phyloP scores from a whole-genome alignment of 352 stramenopile species.

The Aphanomyces stellatus region DNA sequence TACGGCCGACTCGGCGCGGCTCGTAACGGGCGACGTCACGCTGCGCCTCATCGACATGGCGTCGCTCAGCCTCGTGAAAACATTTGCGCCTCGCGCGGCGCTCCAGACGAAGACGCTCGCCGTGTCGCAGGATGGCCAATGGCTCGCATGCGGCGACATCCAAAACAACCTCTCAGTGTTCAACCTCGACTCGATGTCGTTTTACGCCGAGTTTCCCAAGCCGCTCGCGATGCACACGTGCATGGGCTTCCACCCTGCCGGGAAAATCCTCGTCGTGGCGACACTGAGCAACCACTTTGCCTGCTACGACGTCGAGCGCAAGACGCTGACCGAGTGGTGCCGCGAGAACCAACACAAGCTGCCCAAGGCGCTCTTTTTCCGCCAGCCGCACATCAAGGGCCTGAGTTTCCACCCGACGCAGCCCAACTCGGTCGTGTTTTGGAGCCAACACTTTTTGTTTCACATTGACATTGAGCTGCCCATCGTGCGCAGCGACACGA shows the following conservation, averaged over 20 bases:
- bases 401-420: conserved; percentile 71
- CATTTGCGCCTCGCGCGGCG: conserved; percentile 31
- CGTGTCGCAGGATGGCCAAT: conserved; percentile 73
- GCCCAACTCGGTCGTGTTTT: conserved; percentile 67
- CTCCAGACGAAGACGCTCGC: conserved; percentile 33
- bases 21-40: conserved; percentile 48
- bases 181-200: conserved; percentile 83
- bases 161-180: conserved; percentile 67
- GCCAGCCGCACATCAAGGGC: conserved; percentile 66
- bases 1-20: conserved; percentile 37
- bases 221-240: conserved; percentile 69
- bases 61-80: conserved; percentile 67
- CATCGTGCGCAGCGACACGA: conserved; percentile 9
- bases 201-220: conserved; percentile 55
- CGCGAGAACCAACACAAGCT: conserved; percentile 43
- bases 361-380: conserved; percentile 49
- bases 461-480: conserved; percentile 65
- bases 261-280: conserved; percentile 68
- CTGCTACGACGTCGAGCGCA: conserved; percentile 68
- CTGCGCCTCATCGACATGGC: conserved; percentile 65
- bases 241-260: conserved; percentile 65
- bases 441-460: conserved; percentile 71
- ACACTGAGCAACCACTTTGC: conserved; percentile 79
- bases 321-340: conserved; percentile 21
- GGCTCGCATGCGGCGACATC: conserved; percentile 59